A percentile compares a stretch with the other conserved stretches of the same genome.
phyloP scores from a whole-genome alignment of 2,329 filamentous ascomycete genomes.

The Penicillium sp. region DNA sequence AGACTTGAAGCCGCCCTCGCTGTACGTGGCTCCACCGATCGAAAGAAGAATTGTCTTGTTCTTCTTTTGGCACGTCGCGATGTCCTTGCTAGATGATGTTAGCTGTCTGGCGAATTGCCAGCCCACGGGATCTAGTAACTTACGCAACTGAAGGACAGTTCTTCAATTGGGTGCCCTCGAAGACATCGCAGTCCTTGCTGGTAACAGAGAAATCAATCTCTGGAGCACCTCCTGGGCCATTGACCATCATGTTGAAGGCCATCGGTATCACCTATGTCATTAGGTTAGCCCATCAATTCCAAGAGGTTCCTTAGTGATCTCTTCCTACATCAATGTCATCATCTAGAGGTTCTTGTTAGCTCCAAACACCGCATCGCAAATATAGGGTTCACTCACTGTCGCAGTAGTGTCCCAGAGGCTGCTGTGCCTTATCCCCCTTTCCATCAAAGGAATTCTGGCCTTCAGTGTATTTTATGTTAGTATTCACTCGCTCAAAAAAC shows the following conservation, averaged over 20 bases:
- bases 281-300: constrained; percentile 10
- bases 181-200: constrained; percentile 60
- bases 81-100: constrained; percentile 42
- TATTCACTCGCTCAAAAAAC: background rate
- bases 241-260: constrained; percentile 62
- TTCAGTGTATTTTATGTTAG: constrained; percentile 6
- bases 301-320: accelerated
- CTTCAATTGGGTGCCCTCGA: constrained; percentile 58
- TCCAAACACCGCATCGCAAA: background rate
- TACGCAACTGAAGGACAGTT: constrained; percentile 66
- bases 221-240: constrained; percentile 50
- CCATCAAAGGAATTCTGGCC: constrained; percentile 63
- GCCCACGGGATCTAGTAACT: constrained; percentile 20
- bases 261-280: constrained; percentile 58
- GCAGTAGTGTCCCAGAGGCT: constrained; percentile 60
- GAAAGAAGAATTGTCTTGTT: constrained; percentile 72
- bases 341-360: constrained; percentile 26
- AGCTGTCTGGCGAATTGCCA: constrained; percentile 14
- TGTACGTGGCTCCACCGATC: constrained; percentile 69
- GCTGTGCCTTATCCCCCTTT: constrained; percentile 50
- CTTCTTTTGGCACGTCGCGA: constrained; percentile 60
- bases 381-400: constrained; percentile 46
- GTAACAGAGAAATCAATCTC: constrained; percentile 65
- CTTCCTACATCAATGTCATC: constrained; percentile 20
- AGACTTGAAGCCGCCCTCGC: constrained; percentile 65